These are phyloP conservation scores for Halteria grandinella DNA, from an alignment of 73 alveolate genomes.

Conservation along the genomic window DNA sequence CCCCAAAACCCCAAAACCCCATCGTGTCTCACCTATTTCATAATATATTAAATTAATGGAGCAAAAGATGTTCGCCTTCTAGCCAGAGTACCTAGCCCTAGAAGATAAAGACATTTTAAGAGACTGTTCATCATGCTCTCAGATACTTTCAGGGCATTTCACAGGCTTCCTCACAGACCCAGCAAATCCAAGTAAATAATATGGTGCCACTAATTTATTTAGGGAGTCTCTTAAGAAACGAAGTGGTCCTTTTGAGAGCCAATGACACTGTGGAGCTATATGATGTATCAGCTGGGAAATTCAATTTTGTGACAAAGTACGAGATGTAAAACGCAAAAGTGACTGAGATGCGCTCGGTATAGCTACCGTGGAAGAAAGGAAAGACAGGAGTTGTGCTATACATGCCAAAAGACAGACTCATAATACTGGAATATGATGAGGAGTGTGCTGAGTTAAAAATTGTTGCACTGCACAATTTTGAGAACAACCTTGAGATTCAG, in stretches of 20 bases:
- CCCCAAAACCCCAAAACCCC: no score
- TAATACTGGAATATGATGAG: conserved; percentile 42
- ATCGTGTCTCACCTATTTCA: no score
- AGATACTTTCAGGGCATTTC: conserved; percentile 28
- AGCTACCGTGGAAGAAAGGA: conserved; percentile 22
- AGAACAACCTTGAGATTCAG: conserved; percentile 4
- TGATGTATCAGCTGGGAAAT: neutral
- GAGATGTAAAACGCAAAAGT: conserved; percentile 9
- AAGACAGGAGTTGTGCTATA: neutral
- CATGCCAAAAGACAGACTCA: conserved; percentile 21
- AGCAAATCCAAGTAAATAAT: neutral
- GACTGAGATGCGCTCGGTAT: conserved; percentile 1
- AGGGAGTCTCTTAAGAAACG: neutral
- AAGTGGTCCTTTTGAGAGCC: conserved; percentile 23
- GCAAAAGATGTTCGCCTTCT: no score
- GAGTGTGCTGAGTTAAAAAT: conserved; percentile 24
- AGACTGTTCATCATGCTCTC: conserved; percentile 29
- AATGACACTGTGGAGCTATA: conserved; percentile 42
- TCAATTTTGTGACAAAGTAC: neutral
- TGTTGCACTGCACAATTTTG: conserved; percentile 40
- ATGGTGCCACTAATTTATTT: neutral
- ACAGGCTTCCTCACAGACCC: no score
- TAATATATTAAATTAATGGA: no score
- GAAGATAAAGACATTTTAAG: conserved; percentile 17
- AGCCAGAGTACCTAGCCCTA: no score